phyloP scores from a whole-genome alignment of 2,329 filamentous ascomycete species.

The Byssothecium circinans region DNA sequence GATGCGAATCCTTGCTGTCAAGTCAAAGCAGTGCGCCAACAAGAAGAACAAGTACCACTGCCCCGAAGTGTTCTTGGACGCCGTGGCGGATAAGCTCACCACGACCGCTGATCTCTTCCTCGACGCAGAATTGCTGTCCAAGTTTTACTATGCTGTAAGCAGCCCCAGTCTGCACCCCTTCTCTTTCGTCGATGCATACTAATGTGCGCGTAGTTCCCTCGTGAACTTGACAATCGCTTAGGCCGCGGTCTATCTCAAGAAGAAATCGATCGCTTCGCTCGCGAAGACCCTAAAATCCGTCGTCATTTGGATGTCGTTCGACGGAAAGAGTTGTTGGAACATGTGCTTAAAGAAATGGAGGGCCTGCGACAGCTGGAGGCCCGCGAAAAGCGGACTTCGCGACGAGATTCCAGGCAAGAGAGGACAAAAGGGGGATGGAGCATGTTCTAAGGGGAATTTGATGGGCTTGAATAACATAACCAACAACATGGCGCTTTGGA shows the following conservation, averaged over 20 bases:
- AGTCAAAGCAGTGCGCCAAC: slow-evolving; percentile 83
- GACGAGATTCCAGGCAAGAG: slow-evolving; percentile 24
- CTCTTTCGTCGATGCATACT: background rate
- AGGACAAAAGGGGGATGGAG: slow-evolving; percentile 37
- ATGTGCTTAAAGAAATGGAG: slow-evolving; percentile 96
- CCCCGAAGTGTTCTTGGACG: slow-evolving; percentile 96
- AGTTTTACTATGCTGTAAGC: slow-evolving; percentile 84
- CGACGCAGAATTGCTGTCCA: slow-evolving; percentile 92
- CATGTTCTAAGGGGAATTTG: slow-evolving; percentile 22
- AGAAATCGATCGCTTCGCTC: slow-evolving; percentile 86
- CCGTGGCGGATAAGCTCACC: slow-evolving; percentile 91
- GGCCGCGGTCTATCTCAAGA: slow-evolving; percentile 76
- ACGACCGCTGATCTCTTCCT: slow-evolving; percentile 95
- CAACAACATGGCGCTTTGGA: slow-evolving; percentile 1
- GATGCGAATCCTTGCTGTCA: slow-evolving; percentile 84
- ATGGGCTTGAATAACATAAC: background rate
- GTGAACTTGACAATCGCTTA: slow-evolving; percentile 84
- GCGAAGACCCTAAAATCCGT: slow-evolving; percentile 88
- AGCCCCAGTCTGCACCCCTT: background rate
- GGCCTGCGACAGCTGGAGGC: slow-evolving; percentile 81
- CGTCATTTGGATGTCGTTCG: slow-evolving; percentile 89
- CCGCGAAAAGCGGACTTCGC: slow-evolving; percentile 57
- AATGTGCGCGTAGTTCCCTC: slow-evolving; percentile 65
- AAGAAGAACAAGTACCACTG: slow-evolving; percentile 94
- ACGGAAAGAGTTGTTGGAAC: slow-evolving; percentile 87